Evolutionary conservation across 352 stramenopile genomes (phyloP).

Genomic region (Blastocystis sp.): DNA sequence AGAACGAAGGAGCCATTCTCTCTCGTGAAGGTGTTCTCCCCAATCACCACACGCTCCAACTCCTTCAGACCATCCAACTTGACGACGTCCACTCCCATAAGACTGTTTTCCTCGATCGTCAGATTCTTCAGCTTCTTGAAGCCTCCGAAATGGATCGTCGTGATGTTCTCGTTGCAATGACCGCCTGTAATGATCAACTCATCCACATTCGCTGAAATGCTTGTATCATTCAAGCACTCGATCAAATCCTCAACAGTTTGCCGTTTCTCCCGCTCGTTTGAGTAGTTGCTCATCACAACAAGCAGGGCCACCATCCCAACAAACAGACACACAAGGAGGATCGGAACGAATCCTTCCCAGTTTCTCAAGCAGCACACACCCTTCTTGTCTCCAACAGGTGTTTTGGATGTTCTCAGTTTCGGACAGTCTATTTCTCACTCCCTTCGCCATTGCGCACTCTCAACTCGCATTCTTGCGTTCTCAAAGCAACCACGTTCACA

Average conservation of each 20-base stretch:
- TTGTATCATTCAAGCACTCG: neutral
- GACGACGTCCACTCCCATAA: neutral
- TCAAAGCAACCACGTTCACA: neutral
- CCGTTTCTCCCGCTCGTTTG: neutral
- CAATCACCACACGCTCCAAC: neutral
- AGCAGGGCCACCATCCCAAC: neutral
- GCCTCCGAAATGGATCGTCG: neutral
- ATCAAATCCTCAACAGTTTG: neutral
- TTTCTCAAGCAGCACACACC: neutral
- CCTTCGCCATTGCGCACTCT: neutral
- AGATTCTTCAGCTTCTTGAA: neutral
- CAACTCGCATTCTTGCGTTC: neutral
- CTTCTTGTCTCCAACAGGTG: neutral
- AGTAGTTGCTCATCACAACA: neutral
- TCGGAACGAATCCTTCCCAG: neutral
- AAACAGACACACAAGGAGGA: neutral
- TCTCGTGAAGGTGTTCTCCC: neutral
- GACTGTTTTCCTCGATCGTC: neutral
- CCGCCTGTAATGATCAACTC: neutral
- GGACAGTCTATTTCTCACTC: neutral
- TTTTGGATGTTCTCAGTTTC: neutral
- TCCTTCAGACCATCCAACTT: neutral
- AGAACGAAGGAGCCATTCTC: neutral
- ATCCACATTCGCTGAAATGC: neutral
- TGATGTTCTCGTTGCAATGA: neutral